Evolutionary conservation across 345 rosid species (phyloP).

Genomic region (Salix caprea): DNA sequence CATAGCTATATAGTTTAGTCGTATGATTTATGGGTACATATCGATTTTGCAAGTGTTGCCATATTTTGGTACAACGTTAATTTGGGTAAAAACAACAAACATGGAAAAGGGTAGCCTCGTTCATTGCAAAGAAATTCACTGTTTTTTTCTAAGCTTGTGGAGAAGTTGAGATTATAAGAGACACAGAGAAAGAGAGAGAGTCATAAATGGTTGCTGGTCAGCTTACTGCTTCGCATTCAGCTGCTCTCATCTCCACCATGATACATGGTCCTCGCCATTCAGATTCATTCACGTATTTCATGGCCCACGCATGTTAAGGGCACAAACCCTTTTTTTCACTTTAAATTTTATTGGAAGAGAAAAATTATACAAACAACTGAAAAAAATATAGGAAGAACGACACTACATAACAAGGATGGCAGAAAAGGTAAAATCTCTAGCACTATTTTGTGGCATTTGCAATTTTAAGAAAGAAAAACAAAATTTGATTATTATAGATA

Average conservation of each 20-base stretch:
- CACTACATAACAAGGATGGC: too few relatives aligned
- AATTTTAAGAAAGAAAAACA: too few relatives aligned
- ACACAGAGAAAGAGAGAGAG: slow-evolving; percentile 13
- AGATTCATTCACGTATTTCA: slow-evolving; percentile 1
- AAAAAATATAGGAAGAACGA: too few relatives aligned
- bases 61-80: not conserved
- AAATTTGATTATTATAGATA: too few relatives aligned
- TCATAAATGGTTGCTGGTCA: slow-evolving; percentile 14
- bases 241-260: slow-evolving; percentile 21
- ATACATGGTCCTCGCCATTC: slow-evolving; percentile 24
- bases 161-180: slow-evolving; percentile 40
- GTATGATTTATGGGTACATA: not conserved
- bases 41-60: not conserved
- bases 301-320: not conserved
- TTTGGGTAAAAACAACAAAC: slow-evolving; percentile 17
- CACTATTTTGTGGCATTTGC: too few relatives aligned
- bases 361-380: not conserved
- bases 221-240: slow-evolving; percentile 23
- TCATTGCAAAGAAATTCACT: slow-evolving; percentile 18
- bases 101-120: slow-evolving; percentile 35
- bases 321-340: not conserved
- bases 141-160: slow-evolving; percentile 38
- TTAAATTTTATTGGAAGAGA: not conserved
- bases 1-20: not conserved
- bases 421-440: too few relatives aligned